Base-by-base conservation (phyloP, 345 rosid genomes). In the Geranium brycei region DNA sequence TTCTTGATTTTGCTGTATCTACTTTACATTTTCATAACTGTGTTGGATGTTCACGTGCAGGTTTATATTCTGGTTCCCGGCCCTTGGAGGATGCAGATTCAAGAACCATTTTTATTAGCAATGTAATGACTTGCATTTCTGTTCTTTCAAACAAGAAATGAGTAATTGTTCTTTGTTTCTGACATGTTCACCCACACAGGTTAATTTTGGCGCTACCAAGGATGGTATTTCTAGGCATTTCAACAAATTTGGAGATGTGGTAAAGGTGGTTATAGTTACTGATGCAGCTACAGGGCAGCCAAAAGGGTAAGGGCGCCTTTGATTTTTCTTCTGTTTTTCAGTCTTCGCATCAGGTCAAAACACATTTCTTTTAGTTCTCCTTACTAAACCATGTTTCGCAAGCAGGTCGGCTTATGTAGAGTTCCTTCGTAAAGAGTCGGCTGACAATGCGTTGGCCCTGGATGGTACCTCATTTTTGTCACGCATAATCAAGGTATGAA, bases 201-300 rank as follows among this genome's bases (percentile, higher is more conserved):
- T 95, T 77, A 92, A 95, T 80, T 85, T 86, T 80, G 96, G 85
- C 74, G 97, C 99, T 35, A 87, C 96, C 59, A 88, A 85, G 83
- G 96, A 91, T 66, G 83, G 85, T 69, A 88, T 91, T 73, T 91
- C 96, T 40, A 82, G 89, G 67, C 96, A 91, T 73, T 91, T 95
- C 67, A 91, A 84, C 56, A 95, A 85, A 85, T 88, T 77, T 68
- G 99, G 99, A 3, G 93, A 91, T 71, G 91, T 95, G 38, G 80
- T 91, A 11, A 88, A 95, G 79, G 99, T 90, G 64, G 73, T 85
- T 72, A 87, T 91, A 62, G 77, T 88, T 56, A 85, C 88, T 58
- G 99, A 95, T 74, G 88, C 91, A 40, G 82, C 92, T 31, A 91
- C 97, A 17, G 93, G 96, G 65, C 95, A 87, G 66, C 93, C 97